Conservation (phyloP, 495 filamentous ascomycete species). For the Podospora australis region DNA sequence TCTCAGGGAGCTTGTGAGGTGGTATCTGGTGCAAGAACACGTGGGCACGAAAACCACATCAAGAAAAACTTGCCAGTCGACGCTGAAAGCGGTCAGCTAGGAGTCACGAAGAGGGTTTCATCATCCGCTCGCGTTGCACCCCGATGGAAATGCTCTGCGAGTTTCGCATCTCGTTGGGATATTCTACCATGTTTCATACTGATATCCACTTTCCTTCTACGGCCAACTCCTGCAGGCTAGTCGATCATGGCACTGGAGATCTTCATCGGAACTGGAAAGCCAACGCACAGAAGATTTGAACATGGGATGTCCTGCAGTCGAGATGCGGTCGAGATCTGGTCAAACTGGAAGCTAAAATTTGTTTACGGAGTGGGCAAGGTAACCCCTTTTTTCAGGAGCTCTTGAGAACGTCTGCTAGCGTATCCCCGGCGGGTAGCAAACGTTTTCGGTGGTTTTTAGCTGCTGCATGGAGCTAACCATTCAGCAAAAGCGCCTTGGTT, state of each 20-base stretch:
- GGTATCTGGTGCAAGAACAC: background rate
- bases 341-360: background rate
- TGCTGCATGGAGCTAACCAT: background rate
- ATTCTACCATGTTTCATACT: slow-evolving; percentile 14
- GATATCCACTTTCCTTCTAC: slow-evolving; percentile 7
- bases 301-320: too few relatives aligned
- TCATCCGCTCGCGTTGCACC: slow-evolving; percentile 1
- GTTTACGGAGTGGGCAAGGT: background rate
- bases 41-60: background rate
- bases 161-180: slow-evolving; percentile 13
- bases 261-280: background rate
- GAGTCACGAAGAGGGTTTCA: slow-evolving; percentile 8
- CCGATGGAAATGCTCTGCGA: slow-evolving; percentile 6
- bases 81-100: slow-evolving; percentile 5
- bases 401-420: background rate
- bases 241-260: slow-evolving; percentile 4
- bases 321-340: too few relatives aligned
- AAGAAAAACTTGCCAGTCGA: background rate
- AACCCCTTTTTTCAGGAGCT: background rate
- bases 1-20: background rate
- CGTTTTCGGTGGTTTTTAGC: background rate
- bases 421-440: background rate
- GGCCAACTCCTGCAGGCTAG: background rate
- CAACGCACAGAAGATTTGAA: background rate
- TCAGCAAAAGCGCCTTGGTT: too few relatives aligned